A percentile compares a stretch with the other conserved stretches of the same genome.
Conservation (phyloP, 768 basidiomycete genomes). For the Tylopilus sp. region DNA sequence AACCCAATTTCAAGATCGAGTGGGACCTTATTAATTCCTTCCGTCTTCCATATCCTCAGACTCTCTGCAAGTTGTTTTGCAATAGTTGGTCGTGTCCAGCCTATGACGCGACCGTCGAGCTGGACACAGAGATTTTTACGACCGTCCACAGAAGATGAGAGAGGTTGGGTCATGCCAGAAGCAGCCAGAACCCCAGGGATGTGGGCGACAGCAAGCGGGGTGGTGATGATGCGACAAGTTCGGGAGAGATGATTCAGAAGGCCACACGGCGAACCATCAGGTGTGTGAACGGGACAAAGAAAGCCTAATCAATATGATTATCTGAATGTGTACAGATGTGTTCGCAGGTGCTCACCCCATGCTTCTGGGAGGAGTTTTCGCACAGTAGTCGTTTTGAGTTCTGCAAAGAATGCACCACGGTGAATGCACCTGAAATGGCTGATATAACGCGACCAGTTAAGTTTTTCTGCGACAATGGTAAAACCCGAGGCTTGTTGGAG, state of each 20-base stretch:
- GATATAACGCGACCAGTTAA: constrained; percentile 98
- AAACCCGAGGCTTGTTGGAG: constrained; percentile 98
- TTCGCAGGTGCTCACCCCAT: constrained; percentile 65
- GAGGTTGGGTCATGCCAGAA: constrained; percentile 93
- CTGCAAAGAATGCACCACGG: constrained; percentile 98
- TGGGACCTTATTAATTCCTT: constrained; percentile 75
- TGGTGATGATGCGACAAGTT: constrained; percentile 86
- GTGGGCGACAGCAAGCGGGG: constrained; percentile 68
- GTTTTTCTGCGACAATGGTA: constrained; percentile 97
- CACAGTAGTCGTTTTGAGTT: constrained; percentile 96
- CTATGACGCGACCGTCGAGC: constrained; percentile 92
- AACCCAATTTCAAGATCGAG: constrained; percentile 93
- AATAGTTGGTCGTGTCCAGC: constrained; percentile 79
- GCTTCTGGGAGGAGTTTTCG: constrained; percentile 95
- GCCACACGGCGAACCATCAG: constrained; percentile 97
- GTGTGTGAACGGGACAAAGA: constrained; percentile 97
- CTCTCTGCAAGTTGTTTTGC: constrained; percentile 79
- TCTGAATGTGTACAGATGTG: constrained; percentile 3
- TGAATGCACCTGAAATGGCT: constrained; percentile 98
- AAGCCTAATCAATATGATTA: constrained; percentile 56
- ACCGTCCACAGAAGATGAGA: constrained; percentile 78
- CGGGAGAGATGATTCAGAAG: constrained; percentile 95
- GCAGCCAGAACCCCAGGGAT: constrained; percentile 78
- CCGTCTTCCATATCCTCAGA: constrained; percentile 93
- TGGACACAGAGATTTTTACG: constrained; percentile 82